phyloP scores from a whole-genome alignment of 257 asterid genomes.

The Leonotis leonurus region DNA sequence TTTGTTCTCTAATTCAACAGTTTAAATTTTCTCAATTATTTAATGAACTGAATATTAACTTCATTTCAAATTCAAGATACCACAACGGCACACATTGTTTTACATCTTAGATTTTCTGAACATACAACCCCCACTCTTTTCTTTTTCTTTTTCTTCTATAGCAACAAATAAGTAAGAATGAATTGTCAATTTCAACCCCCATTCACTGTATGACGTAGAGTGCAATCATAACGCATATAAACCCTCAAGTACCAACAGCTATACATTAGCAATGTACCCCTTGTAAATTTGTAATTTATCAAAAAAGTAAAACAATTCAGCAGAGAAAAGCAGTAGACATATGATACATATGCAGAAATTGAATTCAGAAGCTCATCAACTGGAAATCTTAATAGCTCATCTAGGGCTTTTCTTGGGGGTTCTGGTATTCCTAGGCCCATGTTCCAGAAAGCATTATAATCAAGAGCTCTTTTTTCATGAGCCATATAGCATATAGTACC shows the following conservation, averaged over 20 bases:
- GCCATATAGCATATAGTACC: not conserved
- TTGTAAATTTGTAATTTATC: too few relatives aligned
- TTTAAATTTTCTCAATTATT: not conserved
- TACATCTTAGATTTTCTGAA: not conserved
- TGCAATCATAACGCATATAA: constrained; percentile 9
- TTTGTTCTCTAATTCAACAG: not conserved
- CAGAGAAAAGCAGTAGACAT: too few relatives aligned
- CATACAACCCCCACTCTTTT: constrained; percentile 1
- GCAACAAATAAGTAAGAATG: not conserved
- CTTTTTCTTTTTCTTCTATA: not conserved
- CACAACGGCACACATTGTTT: too few relatives aligned
- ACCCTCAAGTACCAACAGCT: constrained; percentile 11
- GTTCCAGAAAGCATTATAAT: not conserved
- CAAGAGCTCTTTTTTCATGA: not conserved
- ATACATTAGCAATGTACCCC: too few relatives aligned
- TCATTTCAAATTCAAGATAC: too few relatives aligned
- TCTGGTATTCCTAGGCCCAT: not conserved
- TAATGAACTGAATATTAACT: too few relatives aligned
- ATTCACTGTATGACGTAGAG: not conserved
- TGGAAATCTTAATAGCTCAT: not conserved
- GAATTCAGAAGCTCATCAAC: not conserved
- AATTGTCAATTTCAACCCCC: not conserved
- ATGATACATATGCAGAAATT: not conserved
- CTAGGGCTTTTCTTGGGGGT: too few relatives aligned
- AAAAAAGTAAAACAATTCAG: too few relatives aligned